phyloP scores from a whole-genome alignment of 306 rosid species.

The Gastrolobium villosum region DNA sequence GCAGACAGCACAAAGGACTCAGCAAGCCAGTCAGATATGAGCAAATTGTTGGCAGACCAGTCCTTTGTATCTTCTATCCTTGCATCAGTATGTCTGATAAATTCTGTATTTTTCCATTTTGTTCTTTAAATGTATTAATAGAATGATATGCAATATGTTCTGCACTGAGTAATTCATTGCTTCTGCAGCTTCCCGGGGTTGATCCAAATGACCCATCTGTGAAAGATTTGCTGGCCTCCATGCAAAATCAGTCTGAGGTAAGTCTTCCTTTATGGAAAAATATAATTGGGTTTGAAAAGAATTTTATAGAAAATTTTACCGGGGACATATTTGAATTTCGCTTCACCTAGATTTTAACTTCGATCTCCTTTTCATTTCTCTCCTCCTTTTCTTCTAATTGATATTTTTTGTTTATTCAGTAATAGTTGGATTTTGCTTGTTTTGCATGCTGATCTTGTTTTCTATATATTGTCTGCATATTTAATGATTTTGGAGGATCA shows the following conservation, averaged over 20 bases:
- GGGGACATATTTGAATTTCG: background rate
- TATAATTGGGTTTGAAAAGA: slow-evolving; percentile 13
- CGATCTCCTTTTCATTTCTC: background rate
- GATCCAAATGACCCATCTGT: slow-evolving; percentile 98
- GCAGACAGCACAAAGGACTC: slow-evolving; percentile 76
- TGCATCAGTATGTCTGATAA: slow-evolving; percentile 71
- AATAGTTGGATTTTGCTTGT: slow-evolving; percentile 36
- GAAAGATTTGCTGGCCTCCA: slow-evolving; percentile 95
- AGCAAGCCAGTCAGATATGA: slow-evolving; percentile 76
- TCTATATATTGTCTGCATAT: slow-evolving; percentile 4
- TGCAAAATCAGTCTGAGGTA: slow-evolving; percentile 91
- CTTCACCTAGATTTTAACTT: background rate
- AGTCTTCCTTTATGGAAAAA: slow-evolving; percentile 39
- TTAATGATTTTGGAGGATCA: slow-evolving; percentile 7
- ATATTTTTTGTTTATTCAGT: background rate
- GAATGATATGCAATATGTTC: slow-evolving; percentile 30
- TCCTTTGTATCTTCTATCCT: slow-evolving; percentile 95
- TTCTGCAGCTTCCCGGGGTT: slow-evolving; percentile 97
- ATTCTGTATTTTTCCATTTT: slow-evolving; percentile 23
- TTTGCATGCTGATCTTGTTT: background rate
- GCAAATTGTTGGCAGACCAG: slow-evolving; percentile 92
- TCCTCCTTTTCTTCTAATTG: background rate
- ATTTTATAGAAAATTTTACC: background rate
- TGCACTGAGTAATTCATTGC: slow-evolving; percentile 38
- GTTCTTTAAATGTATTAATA: slow-evolving; percentile 28